Evolutionary conservation across 345 rosid genomes (phyloP), one percentile per base, ranked within the genome.

Genomic region (Stellera chamaejasme): DNA sequence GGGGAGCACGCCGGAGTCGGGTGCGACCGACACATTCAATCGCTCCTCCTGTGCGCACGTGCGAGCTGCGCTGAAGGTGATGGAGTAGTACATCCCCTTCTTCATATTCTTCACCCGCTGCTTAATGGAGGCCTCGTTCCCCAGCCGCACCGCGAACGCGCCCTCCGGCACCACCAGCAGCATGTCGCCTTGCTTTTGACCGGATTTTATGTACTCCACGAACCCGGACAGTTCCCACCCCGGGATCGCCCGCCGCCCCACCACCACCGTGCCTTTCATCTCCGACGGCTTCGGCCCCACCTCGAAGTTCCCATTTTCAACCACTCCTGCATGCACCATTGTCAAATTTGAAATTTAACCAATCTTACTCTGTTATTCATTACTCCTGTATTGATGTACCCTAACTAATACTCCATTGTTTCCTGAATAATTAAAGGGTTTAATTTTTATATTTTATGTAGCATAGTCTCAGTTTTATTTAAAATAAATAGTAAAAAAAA

Each of bases 131-230:
- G 96, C 98, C 50, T 91, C 96, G 67, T 87, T 91, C 16, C 98
- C 96, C 13, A 91, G 73, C 54, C 98, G 71, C 0, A 83, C 95
- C 0, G 96, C 98, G 47, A 65, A 82, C 1, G 90, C 79, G 8
- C 96, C 96, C 32, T 51, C 80, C 0, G 96, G 98, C 41, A 91
- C 98, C n/a, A 90, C 82, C 0, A 90, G 84, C 53, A 87, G 43
- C 97, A 90, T 87, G 76, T 81, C 97, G 2, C 97, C 96, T 72
- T 90, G 97, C 74, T 82, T 90, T 45, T 90, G 84, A 2, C 97
- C 97, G 2, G 94, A 85, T 39, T 67, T 76, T 44, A 90, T 87
- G 83, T 87, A 87, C 70, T 90, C 95, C 11, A 90, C 89, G 19
- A 73, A 81, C 4, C 97, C 97, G 2, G 83, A 72, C 19, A 81